phyloP scores from a whole-genome alignment of 1,284 basidiomycete genomes.

The Psilocybe mexicana region DNA sequence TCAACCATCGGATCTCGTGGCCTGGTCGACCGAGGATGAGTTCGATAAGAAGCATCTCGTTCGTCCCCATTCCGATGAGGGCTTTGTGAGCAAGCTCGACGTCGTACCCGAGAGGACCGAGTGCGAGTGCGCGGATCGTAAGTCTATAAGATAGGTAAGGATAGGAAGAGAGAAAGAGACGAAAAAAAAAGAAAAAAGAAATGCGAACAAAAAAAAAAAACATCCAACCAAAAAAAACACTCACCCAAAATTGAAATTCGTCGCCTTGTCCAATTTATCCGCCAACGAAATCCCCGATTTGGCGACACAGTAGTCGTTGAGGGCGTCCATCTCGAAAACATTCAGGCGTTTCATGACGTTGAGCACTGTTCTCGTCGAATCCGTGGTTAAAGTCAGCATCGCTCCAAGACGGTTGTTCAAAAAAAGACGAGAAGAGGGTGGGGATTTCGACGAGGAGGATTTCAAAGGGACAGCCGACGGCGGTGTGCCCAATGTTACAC shows the following conservation, averaged over 20 bases:
- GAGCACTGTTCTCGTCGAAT: conserved; percentile 29
- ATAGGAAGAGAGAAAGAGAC: background rate
- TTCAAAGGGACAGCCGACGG: background rate
- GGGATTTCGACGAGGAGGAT: background rate
- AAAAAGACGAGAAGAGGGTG: background rate
- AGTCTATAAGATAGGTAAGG: conserved; percentile 24
- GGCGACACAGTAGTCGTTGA: conserved; percentile 33
- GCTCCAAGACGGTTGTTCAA: background rate
- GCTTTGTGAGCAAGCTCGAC: conserved; percentile 36
- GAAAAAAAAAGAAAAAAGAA: background rate
- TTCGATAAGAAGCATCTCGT: conserved; percentile 40
- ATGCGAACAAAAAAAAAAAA: background rate
- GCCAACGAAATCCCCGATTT: conserved; percentile 33
- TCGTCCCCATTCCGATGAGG: conserved; percentile 35
- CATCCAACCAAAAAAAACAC: conserved; percentile 8
- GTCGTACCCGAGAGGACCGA: conserved; percentile 43
- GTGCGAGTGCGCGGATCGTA: conserved; percentile 34
- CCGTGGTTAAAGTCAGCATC: conserved; percentile 2
- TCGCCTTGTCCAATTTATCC: conserved; percentile 31
- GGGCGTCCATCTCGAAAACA: conserved; percentile 37
- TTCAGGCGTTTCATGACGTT: conserved; percentile 31
- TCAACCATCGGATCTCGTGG: conserved; percentile 36
- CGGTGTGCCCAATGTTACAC: background rate
- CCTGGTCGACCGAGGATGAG: conserved; percentile 38
- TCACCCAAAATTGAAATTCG: conserved; percentile 34